Conservation (phyloP, 345 rosid genomes). For the Trapa bicornis region DNA sequence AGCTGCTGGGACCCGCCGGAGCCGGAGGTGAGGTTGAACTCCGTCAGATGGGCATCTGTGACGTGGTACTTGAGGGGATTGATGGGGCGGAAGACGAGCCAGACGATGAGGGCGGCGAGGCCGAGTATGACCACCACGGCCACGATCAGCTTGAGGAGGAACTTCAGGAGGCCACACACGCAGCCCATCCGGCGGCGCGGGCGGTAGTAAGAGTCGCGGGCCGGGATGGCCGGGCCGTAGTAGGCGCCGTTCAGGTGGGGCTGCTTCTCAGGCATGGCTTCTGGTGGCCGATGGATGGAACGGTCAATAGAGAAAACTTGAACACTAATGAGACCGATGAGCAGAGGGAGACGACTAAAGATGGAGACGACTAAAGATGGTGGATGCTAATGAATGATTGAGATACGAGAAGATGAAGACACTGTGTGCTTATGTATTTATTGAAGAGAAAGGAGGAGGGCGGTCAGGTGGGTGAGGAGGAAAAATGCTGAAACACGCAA, state of each 20-base stretch:
- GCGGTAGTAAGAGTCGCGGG: slow-evolving; percentile 13
- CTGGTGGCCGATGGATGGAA: no score
- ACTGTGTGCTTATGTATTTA: background rate
- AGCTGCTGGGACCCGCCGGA: slow-evolving; percentile 14
- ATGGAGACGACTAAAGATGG: no score
- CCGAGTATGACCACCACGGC: slow-evolving; percentile 15
- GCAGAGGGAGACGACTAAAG: no score
- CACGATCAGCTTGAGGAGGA: slow-evolving; percentile 13
- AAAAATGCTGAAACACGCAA: no score
- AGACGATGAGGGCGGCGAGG: slow-evolving; percentile 21
- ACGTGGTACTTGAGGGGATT: slow-evolving; percentile 27
- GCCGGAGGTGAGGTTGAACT: slow-evolving; percentile 18
- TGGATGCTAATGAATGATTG: background rate
- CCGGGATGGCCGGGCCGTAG: slow-evolving; percentile 20
- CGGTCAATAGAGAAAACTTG: no score
- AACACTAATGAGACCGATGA: no score
- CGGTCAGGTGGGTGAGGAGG: no score
- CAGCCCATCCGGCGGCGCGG: slow-evolving; percentile 12
- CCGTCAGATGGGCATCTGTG: slow-evolving; percentile 23
- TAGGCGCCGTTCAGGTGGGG: slow-evolving; percentile 19
- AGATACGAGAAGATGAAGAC: background rate
- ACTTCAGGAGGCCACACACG: slow-evolving; percentile 11
- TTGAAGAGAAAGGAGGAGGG: no score
- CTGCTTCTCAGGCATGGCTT: slow-evolving; percentile 12
- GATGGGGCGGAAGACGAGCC: slow-evolving; percentile 32